Conservation (phyloP, 306 rosid species). For the Cucurbita maxima region DNA sequence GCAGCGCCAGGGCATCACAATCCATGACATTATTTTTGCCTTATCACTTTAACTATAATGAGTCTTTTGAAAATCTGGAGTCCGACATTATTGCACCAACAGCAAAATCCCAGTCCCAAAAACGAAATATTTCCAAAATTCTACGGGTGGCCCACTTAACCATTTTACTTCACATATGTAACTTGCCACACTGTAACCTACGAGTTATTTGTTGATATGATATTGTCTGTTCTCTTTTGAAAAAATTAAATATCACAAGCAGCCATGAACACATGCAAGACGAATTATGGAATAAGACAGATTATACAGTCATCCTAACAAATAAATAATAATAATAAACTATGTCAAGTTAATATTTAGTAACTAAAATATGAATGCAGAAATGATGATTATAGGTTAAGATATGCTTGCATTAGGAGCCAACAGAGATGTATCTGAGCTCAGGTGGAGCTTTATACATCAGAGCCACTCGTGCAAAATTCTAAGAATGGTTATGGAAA, state of each 20-base stretch:
- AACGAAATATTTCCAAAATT: neutral
- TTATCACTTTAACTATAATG: neutral
- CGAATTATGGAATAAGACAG: neutral
- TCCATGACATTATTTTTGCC: neutral
- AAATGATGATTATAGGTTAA: neutral
- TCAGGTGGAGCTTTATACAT: slow-evolving; percentile 10
- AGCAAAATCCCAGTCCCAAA: neutral
- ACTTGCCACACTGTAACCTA: neutral
- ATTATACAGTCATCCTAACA: neutral
- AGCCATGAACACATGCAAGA: neutral
- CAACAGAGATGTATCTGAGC: neutral
- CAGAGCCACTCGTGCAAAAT: neutral
- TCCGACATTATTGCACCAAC: neutral
- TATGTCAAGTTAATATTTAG: neutral
- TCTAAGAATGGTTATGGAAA: slow-evolving; percentile 35
- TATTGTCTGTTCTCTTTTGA: neutral
- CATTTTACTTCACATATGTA: neutral
- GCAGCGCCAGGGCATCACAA: neutral
- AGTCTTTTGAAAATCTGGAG: neutral
- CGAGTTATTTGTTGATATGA: neutral
- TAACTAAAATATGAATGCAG: slow-evolving; percentile 4
- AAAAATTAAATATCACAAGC: neutral
- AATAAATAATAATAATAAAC: neutral
- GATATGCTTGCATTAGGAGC: neutral
- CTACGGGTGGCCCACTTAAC: neutral